These are phyloP conservation scores for Alternaria rosae DNA, from an alignment of 2,329 filamentous ascomycete species.

Conservation along the genomic window DNA sequence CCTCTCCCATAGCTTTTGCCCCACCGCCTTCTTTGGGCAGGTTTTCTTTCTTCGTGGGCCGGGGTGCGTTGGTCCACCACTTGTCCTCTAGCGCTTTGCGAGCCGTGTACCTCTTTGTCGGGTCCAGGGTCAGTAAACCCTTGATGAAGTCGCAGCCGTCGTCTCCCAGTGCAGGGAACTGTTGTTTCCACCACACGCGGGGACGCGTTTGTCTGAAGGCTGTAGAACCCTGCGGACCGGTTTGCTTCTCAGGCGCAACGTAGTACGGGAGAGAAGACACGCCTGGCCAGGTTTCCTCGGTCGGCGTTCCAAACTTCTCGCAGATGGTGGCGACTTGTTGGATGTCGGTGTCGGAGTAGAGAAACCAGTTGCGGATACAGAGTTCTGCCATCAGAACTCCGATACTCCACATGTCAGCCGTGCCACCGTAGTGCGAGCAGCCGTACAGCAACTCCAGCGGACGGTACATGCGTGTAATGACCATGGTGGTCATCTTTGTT, in stretches of 20 bases:
- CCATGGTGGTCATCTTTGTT: constrained; percentile 86
- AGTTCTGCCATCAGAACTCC: constrained; percentile 94
- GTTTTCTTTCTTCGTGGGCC: constrained; percentile 81
- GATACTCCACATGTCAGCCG: constrained; percentile 93
- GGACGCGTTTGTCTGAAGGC: constrained; percentile 67
- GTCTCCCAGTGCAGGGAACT: constrained; percentile 81
- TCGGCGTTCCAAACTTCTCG: constrained; percentile 86
- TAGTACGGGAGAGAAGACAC: constrained; percentile 83
- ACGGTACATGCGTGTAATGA: constrained; percentile 97
- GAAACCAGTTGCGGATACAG: constrained; percentile 79
- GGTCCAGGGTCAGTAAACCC: constrained; percentile 84
- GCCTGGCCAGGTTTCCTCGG: constrained; percentile 94
- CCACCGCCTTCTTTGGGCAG: constrained; percentile 78
- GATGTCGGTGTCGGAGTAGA: constrained; percentile 84
- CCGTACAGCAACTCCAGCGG: constrained; percentile 94
- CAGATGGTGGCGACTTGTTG: constrained; percentile 86
- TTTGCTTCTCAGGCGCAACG: constrained; percentile 66
- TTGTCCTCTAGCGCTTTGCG: constrained; percentile 78
- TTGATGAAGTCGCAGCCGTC: constrained; percentile 89
- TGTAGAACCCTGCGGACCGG: constrained; percentile 36
- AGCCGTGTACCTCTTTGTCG: constrained; percentile 81
- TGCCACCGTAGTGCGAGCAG: constrained; percentile 85
- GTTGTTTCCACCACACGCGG: constrained; percentile 74
- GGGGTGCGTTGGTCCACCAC: constrained; percentile 86
- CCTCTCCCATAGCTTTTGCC: constrained; percentile 78